Percentiles rank a stretch among this genome's conserved stretches.
phyloP scores from a whole-genome alignment of 2,329 filamentous ascomycete species.

The Arachnomyces sp. region DNA sequence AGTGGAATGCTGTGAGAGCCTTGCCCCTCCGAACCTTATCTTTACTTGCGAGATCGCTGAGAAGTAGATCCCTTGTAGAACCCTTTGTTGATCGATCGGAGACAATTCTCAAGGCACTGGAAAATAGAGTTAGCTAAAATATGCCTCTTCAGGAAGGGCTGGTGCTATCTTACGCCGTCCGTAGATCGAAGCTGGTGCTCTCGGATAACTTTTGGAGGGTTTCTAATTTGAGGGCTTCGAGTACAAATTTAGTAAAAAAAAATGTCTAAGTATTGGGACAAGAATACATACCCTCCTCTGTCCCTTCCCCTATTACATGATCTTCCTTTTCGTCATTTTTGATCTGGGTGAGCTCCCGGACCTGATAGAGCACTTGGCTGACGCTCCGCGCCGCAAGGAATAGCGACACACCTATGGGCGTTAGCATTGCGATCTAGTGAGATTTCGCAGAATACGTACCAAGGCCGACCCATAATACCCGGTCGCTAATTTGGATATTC shows the following conservation, averaged over 20 bases:
- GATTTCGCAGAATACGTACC: slow-evolving; percentile 17
- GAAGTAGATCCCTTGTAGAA: slow-evolving; percentile 30
- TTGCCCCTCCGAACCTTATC: slow-evolving; percentile 29
- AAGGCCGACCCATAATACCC: slow-evolving; percentile 32
- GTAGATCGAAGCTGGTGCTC: slow-evolving; percentile 64
- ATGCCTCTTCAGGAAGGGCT: slow-evolving; percentile 47
- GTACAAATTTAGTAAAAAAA: background rate
- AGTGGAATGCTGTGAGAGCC: slow-evolving; percentile 36
- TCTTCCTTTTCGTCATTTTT: slow-evolving; percentile 56
- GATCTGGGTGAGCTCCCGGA: slow-evolving; percentile 48
- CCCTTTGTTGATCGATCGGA: slow-evolving; percentile 37
- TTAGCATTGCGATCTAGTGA: slow-evolving; percentile 1
- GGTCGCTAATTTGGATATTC: slow-evolving; percentile 28
- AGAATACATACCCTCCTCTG: slow-evolving; percentile 50
- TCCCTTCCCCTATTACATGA: slow-evolving; percentile 66
- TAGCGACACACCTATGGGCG: slow-evolving; percentile 27
- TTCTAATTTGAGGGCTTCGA: slow-evolving; percentile 48
- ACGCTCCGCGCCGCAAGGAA: slow-evolving; percentile 48
- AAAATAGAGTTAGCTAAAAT: slow-evolving; percentile 6
- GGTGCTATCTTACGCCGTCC: slow-evolving; percentile 54
- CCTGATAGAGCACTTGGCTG: slow-evolving; percentile 42
- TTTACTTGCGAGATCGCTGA: slow-evolving; percentile 34
- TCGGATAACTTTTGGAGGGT: slow-evolving; percentile 60
- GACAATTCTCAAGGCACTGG: slow-evolving; percentile 38
- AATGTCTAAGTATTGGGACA: background rate